These are phyloP conservation scores for Neurospora sp. DNA, from an alignment of 495 filamentous ascomycete genomes.

Conservation along the genomic window DNA sequence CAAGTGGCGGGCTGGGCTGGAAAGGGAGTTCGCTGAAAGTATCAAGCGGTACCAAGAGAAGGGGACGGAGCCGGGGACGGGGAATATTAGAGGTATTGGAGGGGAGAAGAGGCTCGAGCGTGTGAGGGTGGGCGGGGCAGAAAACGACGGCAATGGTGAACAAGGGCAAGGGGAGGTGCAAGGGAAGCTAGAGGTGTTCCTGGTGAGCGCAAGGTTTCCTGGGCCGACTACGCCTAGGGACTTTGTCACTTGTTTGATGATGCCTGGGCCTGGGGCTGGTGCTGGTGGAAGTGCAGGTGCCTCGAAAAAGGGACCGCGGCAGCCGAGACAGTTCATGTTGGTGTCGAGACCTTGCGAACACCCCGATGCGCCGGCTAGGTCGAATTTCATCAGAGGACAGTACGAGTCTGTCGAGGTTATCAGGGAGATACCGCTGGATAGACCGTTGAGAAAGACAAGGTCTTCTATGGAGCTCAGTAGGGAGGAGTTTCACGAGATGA, in stretches of 20 bases:
- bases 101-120: slow-evolving; percentile 63
- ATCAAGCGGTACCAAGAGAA: slow-evolving; percentile 41
- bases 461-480: slow-evolving; percentile 25
- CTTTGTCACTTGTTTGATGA: slow-evolving; percentile 70
- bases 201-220: slow-evolving; percentile 81
- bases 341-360: slow-evolving; percentile 77
- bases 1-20: slow-evolving; percentile 52
- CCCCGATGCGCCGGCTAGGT: slow-evolving; percentile 53
- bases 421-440: slow-evolving; percentile 58
- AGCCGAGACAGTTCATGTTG: slow-evolving; percentile 65
- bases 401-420: slow-evolving; percentile 93
- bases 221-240: slow-evolving; percentile 80
- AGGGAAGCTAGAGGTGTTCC: slow-evolving; percentile 47
- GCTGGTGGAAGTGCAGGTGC: neutral
- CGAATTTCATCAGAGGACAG: slow-evolving; percentile 67
- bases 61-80: slow-evolving; percentile 45
- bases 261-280: slow-evolving; percentile 29
- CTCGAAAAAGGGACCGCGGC: neutral
- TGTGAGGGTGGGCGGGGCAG: slow-evolving; percentile 22
- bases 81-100: slow-evolving; percentile 73
- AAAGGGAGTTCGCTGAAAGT: slow-evolving; percentile 53
- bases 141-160: slow-evolving; percentile 29
- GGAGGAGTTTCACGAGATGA: slow-evolving; percentile 10
- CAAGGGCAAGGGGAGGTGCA: neutral
- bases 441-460: slow-evolving; percentile 18